Base-by-base conservation (phyloP, 257 asterid genomes). In the Ilex asprella region DNA sequence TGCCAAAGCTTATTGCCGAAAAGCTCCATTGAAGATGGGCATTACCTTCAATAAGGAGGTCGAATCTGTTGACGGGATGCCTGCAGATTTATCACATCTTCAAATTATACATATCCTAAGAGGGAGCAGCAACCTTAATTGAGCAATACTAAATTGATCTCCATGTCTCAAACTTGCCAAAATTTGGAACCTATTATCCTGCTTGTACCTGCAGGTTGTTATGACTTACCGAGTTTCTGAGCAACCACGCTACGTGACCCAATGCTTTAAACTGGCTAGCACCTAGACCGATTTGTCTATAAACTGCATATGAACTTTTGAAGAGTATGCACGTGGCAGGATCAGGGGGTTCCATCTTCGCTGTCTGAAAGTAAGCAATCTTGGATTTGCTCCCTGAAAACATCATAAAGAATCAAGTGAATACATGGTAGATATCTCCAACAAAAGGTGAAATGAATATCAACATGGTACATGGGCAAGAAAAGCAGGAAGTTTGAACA, bases 301-400 rank as follows among this genome's bases (percentile, higher is more conserved):
- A 51, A 12, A 55, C 47, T 14, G 29, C 14, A 52, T 56, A 66
- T 35, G 41, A 35, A 35, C 41, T 35, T 4, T 35, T 3, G 41
- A 35, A 4, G 41, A 35, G 5, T 35, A 35, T 35, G 50, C 30
- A 51, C 50, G 16, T 41, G 56, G 41, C 31, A 3, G 15, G 65
- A 47, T 81, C 73, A 85, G 65, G 75, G 8, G 41, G 41, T 69
- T 51, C 74, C 85, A 61, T 84, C 93, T 58, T 86, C 90, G 0
- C 81, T 68, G 62, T 86, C 95, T 16, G 87, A 84, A 73, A 86
- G 75, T 73, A 86, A 74, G 71, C 71, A 82, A 64, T 88, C 93
- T 79, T 84, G 88, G 68, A 88, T 80, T 62, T 88, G 88, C 70
- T 78, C 87, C 80, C 94, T 88, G 84, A 39, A 39, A 60, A 30